Percentiles rank a stretch among this genome's conserved stretches.
phyloP scores from a whole-genome alignment of 2,329 filamentous ascomycete species.

The Cercospora canescens region DNA sequence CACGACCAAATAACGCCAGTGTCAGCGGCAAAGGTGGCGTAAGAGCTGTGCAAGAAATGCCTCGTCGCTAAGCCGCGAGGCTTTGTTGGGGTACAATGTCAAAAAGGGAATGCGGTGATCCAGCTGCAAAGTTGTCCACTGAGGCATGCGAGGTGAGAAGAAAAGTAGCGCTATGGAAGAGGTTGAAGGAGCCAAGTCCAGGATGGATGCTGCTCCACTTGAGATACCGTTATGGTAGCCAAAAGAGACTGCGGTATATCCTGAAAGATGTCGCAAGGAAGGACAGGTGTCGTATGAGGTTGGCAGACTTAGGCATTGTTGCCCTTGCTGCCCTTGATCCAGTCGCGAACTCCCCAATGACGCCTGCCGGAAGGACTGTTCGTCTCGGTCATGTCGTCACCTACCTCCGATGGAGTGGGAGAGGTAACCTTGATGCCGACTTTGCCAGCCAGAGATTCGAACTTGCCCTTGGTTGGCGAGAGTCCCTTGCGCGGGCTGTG shows the following conservation, averaged over 20 bases:
- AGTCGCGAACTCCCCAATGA: slow-evolving; percentile 35
- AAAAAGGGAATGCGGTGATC: background rate
- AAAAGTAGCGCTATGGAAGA: background rate
- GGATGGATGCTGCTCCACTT: background rate
- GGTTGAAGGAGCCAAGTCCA: background rate
- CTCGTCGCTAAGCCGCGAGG: background rate
- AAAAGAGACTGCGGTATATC: slow-evolving; percentile 10
- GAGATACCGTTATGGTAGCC: slow-evolving; percentile 7
- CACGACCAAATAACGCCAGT: background rate
- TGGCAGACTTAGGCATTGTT: slow-evolving; percentile 2
- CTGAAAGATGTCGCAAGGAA: slow-evolving; percentile 3
- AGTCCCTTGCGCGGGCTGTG: slow-evolving; percentile 27
- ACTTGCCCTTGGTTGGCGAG: slow-evolving; percentile 48
- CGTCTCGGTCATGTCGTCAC: slow-evolving; percentile 15
- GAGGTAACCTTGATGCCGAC: slow-evolving; percentile 40
- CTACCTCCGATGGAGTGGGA: slow-evolving; percentile 20
- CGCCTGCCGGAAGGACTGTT: slow-evolving; percentile 31
- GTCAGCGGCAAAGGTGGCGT: background rate
- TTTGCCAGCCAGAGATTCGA: slow-evolving; percentile 49
- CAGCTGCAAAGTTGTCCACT: background rate
- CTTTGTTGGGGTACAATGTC: background rate
- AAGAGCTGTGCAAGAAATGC: background rate
- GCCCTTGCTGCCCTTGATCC: slow-evolving; percentile 28
- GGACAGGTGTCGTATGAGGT: background rate
- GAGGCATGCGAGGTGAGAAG: background rate